Percentiles rank a stretch among this genome's conserved stretches.
phyloP scores from a whole-genome alignment of 2,329 filamentous ascomycete species.

The Arthrobotrys pseudoclavata region DNA sequence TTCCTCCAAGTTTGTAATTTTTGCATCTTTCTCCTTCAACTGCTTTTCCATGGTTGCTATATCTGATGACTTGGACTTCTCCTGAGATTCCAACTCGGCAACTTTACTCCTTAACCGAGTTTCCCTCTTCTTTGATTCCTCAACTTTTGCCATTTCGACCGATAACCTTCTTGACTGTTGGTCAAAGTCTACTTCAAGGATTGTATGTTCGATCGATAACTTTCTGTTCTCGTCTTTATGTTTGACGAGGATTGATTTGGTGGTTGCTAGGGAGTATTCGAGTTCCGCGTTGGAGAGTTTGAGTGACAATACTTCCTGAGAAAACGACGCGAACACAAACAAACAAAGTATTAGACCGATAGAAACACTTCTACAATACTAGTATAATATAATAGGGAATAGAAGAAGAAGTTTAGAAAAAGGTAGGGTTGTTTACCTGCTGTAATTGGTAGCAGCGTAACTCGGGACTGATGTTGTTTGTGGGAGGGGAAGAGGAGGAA shows the following conservation, averaged over 20 bases:
- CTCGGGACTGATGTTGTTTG: constrained; percentile 35
- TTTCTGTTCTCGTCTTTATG: constrained; percentile 51
- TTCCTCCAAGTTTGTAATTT: constrained; percentile 68
- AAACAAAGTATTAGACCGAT: constrained; percentile 10
- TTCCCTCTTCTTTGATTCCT: constrained; percentile 48
- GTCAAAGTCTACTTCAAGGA: constrained; percentile 56
- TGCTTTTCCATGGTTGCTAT: constrained; percentile 65
- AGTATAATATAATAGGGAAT: neutral
- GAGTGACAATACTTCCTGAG: constrained; percentile 52
- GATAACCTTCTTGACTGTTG: constrained; percentile 43
- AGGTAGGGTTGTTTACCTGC: constrained; percentile 44
- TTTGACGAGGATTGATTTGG: constrained; percentile 41
- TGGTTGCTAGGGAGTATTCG: constrained; percentile 57
- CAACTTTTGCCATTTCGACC: constrained; percentile 48
- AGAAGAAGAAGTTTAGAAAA: constrained; percentile 1
- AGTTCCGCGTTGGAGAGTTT: constrained; percentile 56
- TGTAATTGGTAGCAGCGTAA: constrained; percentile 52
- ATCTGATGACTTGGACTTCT: constrained; percentile 7
- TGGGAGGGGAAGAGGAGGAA: neutral
- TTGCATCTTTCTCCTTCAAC: constrained; percentile 68
- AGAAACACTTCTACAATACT: neutral
- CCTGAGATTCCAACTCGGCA: constrained; percentile 37
- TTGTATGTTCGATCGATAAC: constrained; percentile 51
- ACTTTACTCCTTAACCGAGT: constrained; percentile 41
- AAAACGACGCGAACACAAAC: constrained; percentile 13